Percentiles rank a stretch among this genome's conserved stretches.
These are phyloP conservation scores for Viola pubescens DNA, from an alignment of 441 rosid species.

Conservation along the genomic window DNA sequence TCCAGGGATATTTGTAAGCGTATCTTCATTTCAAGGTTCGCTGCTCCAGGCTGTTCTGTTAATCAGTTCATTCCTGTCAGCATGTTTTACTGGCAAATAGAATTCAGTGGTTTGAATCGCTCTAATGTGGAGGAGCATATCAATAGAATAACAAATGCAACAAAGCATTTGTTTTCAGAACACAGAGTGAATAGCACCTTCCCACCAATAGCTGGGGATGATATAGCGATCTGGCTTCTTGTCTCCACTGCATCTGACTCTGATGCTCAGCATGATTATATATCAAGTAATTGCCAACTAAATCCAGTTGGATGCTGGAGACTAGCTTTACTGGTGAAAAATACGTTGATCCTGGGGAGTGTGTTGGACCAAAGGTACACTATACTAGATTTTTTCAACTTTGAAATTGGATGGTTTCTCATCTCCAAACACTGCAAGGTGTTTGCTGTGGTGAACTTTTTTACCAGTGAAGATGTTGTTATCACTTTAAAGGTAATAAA, in stretches of 20 bases:
- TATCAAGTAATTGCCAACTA: conserved; percentile 24
- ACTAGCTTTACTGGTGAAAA: conserved; percentile 60
- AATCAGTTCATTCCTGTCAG: conserved; percentile 58
- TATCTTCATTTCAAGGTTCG: conserved; percentile 50
- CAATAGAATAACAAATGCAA: conserved; percentile 43
- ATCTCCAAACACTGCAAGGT: not conserved
- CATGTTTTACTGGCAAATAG: conserved; percentile 42
- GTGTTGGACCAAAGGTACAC: conserved; percentile 59
- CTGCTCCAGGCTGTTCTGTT: conserved; percentile 38
- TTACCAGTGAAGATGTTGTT: too few relatives aligned
- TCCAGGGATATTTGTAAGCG: conserved; percentile 67
- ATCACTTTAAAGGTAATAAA: too few relatives aligned
- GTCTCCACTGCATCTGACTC: conserved; percentile 37
- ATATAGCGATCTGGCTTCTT: conserved; percentile 69
- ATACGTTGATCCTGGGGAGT: conserved; percentile 50
- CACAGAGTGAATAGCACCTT: conserved; percentile 24
- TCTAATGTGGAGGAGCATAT: conserved; percentile 34
- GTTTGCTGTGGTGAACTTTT: not conserved
- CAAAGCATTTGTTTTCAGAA: conserved; percentile 38
- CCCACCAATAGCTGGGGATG: conserved; percentile 43
- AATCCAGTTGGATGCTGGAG: conserved; percentile 51
- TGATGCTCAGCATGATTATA: conserved; percentile 26
- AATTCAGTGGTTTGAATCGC: conserved; percentile 24
- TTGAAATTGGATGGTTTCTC: not conserved
- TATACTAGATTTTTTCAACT: conserved; percentile 1